Percentiles rank a stretch among this genome's conserved stretches.
These are phyloP conservation scores for Thuidium tamariscinum DNA, from an alignment of 225 moss, liverwort and hornwort genomes.

Conservation along the genomic window DNA sequence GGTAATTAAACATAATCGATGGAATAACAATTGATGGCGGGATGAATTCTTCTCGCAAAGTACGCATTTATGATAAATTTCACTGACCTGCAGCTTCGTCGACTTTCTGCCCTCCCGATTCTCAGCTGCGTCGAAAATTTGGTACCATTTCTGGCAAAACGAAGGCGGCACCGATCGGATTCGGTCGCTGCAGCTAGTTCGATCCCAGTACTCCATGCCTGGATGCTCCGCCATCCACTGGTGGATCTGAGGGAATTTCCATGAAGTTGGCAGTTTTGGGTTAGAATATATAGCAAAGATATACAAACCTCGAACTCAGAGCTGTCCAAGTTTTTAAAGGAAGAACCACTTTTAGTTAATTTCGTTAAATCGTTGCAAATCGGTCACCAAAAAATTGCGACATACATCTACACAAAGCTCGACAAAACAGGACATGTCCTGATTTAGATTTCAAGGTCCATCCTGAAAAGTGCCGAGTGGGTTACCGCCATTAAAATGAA, in stretches of 20 bases:
- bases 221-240: slow-evolving; percentile 27
- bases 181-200: background rate
- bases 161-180: slow-evolving; percentile 23
- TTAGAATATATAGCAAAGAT: background rate
- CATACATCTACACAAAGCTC: background rate
- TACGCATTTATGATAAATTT: background rate
- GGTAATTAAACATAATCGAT: background rate
- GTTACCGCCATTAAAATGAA: background rate
- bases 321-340: background rate
- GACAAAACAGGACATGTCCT: background rate
- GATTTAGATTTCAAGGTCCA: background rate
- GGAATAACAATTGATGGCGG: background rate
- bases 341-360: too few species aligned
- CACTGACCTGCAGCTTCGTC: background rate
- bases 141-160: slow-evolving; percentile 29
- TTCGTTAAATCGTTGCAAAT: background rate
- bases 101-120: slow-evolving; percentile 13
- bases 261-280: background rate
- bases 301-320: background rate
- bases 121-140: slow-evolving; percentile 20
- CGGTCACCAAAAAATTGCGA: too few species aligned
- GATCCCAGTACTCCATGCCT: slow-evolving; percentile 8
- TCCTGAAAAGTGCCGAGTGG: background rate
- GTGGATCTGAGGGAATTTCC: background rate
- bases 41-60: background rate